Conservation (phyloP, 441 rosid species). For the Euphorbia corollata region DNA sequence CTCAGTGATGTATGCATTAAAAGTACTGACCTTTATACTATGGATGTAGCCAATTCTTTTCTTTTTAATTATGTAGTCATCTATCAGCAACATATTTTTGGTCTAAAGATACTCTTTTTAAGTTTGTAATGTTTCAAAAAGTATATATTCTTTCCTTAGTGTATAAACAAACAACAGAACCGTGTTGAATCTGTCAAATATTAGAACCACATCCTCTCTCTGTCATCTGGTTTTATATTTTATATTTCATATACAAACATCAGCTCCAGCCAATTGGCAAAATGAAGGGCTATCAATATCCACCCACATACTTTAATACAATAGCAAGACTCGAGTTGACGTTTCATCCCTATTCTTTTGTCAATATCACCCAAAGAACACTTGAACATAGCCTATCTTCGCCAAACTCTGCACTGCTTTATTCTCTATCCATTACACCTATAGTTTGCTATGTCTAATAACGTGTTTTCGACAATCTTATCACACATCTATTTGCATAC, state of each 20-base stretch:
- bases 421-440: not conserved
- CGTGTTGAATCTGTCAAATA: slow-evolving; percentile 6
- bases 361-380: not conserved
- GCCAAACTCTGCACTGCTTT: not conserved
- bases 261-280: slow-evolving; percentile 6
- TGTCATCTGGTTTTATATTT: slow-evolving; percentile 1
- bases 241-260: not conserved
- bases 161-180: not conserved
- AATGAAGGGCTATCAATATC: not conserved
- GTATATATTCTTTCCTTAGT: not conserved
- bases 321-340: not conserved
- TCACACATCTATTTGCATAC: not conserved
- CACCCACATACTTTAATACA: not conserved
- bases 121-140: not conserved
- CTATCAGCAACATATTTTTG: not conserved
- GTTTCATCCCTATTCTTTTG: not conserved
- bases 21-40: not conserved
- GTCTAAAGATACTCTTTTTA: not conserved
- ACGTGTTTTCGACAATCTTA: not conserved
- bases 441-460: not conserved
- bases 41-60: not conserved
- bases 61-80: not conserved
- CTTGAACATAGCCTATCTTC: not conserved
- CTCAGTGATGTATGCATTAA: slow-evolving; percentile 1
- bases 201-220: not conserved